phyloP scores from a whole-genome alignment of 495 filamentous ascomycete genomes.

The Hypoxylon rickii region DNA sequence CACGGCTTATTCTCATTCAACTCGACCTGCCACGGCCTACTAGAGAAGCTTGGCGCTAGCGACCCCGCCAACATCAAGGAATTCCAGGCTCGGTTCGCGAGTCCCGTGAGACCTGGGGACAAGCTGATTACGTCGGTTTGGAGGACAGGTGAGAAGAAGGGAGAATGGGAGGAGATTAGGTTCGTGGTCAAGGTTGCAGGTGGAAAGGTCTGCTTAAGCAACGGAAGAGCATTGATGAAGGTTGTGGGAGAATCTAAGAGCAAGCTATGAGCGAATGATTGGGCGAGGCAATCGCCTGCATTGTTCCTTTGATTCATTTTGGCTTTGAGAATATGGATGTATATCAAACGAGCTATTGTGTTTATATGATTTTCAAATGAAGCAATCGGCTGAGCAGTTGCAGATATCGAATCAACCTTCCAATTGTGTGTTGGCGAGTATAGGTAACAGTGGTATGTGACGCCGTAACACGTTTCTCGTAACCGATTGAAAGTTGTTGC shows the following conservation, averaged over 20 bases:
- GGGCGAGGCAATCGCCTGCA: constrained; percentile 5
- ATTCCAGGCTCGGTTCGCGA: constrained; percentile 87
- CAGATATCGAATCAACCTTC: too few species aligned
- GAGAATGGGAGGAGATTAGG: constrained; percentile 79
- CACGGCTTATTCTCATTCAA: constrained; percentile 90
- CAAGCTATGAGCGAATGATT: constrained; percentile 59
- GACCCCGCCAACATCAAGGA: constrained; percentile 79
- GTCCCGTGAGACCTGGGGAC: constrained; percentile 78
- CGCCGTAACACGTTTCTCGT: constrained; percentile 28
- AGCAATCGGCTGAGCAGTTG: background rate
- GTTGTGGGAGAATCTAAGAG: constrained; percentile 58
- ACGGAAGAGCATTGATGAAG: constrained; percentile 81
- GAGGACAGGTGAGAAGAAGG: constrained; percentile 65
- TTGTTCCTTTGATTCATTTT: background rate
- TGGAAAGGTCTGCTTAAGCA: constrained; percentile 79
- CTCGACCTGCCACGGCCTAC: constrained; percentile 72
- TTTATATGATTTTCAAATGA: background rate
- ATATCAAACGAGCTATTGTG: background rate
- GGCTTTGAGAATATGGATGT: too few species aligned
- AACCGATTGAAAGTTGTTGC: too few species aligned
- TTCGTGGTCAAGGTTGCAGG: constrained; percentile 74
- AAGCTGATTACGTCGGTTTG: constrained; percentile 68
- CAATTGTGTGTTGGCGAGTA: too few species aligned
- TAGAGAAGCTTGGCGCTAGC: constrained; percentile 72
- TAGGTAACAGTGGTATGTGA: constrained; percentile 6